These are phyloP conservation scores for Curvularia spicifera DNA, from an alignment of 2,329 filamentous ascomycete genomes.

Conservation along the genomic window DNA sequence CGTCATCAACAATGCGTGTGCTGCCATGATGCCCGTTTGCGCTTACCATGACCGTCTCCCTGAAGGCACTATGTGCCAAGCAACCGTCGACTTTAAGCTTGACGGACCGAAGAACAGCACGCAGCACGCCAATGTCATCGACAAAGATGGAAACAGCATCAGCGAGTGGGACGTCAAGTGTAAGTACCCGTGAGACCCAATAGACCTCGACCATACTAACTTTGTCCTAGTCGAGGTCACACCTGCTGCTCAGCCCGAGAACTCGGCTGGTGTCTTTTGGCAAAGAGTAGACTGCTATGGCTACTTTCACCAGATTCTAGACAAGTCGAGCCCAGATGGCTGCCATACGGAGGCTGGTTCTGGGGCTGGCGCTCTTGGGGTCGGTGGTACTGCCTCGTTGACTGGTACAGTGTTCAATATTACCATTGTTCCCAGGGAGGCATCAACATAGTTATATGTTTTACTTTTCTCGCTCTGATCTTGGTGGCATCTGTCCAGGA, in stretches of 20 bases:
- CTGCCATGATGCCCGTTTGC: slow-evolving; percentile 37
- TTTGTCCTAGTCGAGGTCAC: slow-evolving; percentile 31
- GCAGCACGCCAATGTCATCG: slow-evolving; percentile 28
- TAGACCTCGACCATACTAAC: slow-evolving; percentile 7
- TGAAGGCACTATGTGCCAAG: slow-evolving; percentile 24
- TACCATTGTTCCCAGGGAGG: slow-evolving; percentile 20
- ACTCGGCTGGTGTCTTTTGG: slow-evolving; percentile 31
- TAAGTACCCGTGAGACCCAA: slow-evolving; percentile 15
- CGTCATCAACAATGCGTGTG: slow-evolving; percentile 36
- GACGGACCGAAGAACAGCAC: slow-evolving; percentile 24
- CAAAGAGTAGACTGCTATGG: slow-evolving; percentile 37
- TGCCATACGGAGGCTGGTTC: slow-evolving; percentile 30
- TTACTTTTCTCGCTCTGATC: neutral
- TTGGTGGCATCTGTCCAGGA: neutral
- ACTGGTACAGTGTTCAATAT: slow-evolving; percentile 34
- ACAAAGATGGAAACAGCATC: slow-evolving; percentile 22
- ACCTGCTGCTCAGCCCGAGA: slow-evolving; percentile 25
- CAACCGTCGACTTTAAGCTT: slow-evolving; percentile 27
- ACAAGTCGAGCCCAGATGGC: slow-evolving; percentile 26
- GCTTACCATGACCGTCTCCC: slow-evolving; percentile 29
- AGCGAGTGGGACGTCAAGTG: slow-evolving; percentile 29
- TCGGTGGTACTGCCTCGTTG: slow-evolving; percentile 30
- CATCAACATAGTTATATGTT: neutral
- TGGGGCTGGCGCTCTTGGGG: slow-evolving; percentile 31
- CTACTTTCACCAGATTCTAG: slow-evolving; percentile 34